phyloP scores from a whole-genome alignment of 2,329 filamentous ascomycete species.

The Rhinocladiella mackenziei region DNA sequence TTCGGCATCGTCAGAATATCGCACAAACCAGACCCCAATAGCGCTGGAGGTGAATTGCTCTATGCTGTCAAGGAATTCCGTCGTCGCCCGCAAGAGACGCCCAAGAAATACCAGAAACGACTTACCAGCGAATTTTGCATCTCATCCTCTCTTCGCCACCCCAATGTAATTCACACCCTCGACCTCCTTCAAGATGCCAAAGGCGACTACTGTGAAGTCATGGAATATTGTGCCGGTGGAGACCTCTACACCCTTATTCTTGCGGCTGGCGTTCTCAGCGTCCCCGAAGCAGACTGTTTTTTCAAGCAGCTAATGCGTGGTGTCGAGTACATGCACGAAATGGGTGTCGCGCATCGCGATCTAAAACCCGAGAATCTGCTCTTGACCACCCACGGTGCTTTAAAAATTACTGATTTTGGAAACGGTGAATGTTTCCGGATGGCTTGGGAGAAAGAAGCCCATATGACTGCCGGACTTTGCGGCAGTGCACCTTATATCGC shows the following conservation, averaged over 20 bases:
- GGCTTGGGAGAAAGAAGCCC: slow-evolving; percentile 97
- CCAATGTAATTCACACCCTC: slow-evolving; percentile 96
- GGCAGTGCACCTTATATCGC: slow-evolving; percentile 96
- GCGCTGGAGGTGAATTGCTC: slow-evolving; percentile 73
- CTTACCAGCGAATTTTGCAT: slow-evolving; percentile 98
- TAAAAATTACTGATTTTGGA: slow-evolving; percentile 98
- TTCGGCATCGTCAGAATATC: slow-evolving; percentile 98
- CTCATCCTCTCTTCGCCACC: slow-evolving; percentile 90
- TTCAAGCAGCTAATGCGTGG: slow-evolving; percentile 99
- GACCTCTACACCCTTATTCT: slow-evolving; percentile 93
- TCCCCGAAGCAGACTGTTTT: slow-evolving; percentile 91
- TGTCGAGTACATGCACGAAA: slow-evolving; percentile 98
- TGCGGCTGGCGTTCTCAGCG: slow-evolving; percentile 84
- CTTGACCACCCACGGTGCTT: slow-evolving; percentile 81
- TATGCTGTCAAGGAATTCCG: slow-evolving; percentile 99
- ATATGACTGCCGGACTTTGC: slow-evolving; percentile 96
- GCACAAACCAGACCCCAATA: slow-evolving; percentile 84
- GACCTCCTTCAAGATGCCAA: slow-evolving; percentile 94
- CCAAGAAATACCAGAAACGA: slow-evolving; percentile 97
- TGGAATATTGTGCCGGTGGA: slow-evolving; percentile 97
- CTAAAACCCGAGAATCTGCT: slow-evolving; percentile 95
- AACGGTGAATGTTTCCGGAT: slow-evolving; percentile 99
- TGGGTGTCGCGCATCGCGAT: slow-evolving; percentile 96
- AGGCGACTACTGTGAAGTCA: slow-evolving; percentile 97
- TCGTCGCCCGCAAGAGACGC: slow-evolving; percentile 84